Evolutionary conservation across 768 basidiomycete genomes (phyloP).

Genomic region (Pholiota molesta): DNA sequence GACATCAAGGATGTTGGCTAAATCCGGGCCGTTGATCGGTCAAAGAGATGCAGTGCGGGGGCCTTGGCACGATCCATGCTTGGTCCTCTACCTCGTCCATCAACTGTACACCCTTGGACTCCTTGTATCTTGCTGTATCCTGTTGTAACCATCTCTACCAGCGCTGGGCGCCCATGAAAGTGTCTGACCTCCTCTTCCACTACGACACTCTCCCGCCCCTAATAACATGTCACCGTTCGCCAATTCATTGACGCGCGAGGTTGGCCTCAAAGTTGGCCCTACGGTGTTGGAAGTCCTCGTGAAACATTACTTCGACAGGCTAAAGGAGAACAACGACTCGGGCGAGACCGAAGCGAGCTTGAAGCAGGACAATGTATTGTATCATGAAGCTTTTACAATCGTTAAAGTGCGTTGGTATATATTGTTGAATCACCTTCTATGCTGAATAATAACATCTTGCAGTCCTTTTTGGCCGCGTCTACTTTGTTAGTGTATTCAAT

Average conservation of each 20-base stretch:
- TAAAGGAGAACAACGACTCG: constrained; percentile 46
- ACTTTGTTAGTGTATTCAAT: constrained; percentile 54
- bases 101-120: not conserved
- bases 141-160: not conserved
- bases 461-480: constrained; percentile 79
- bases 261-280: constrained; percentile 70
- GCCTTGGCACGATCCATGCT: not conserved
- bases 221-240: constrained; percentile 13
- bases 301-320: constrained; percentile 80
- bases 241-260: constrained; percentile 64
- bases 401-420: constrained; percentile 57
- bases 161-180: constrained; percentile 1
- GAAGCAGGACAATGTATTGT: constrained; percentile 75
- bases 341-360: constrained; percentile 47
- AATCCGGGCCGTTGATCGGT: not conserved
- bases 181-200: not conserved
- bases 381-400: constrained; percentile 78
- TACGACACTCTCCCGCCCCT: not conserved
- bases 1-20: not conserved
- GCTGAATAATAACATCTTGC: not conserved
- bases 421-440: not conserved
- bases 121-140: not conserved
- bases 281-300: constrained; percentile 77
- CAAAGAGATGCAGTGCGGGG: not conserved
- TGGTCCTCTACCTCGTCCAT: not conserved